Evolutionary conservation across 768 basidiomycete genomes (phyloP).

Genomic region (Leccinum rimulosum): DNA sequence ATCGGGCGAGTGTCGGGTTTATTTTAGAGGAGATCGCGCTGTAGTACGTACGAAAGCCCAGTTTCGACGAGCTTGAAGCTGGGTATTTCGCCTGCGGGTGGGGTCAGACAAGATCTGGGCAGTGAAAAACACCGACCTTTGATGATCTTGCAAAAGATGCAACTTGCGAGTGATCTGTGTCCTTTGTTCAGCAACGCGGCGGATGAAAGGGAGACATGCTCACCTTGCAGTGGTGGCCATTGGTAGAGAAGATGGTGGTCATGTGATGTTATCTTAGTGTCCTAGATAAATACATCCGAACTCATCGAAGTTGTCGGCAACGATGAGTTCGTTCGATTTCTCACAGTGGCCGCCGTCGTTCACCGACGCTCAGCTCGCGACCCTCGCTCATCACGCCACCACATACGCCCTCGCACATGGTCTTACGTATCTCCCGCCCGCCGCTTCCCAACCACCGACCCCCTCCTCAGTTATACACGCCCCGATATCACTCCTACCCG

Average conservation of each 20-base stretch:
- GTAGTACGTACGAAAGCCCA: constrained; percentile 53
- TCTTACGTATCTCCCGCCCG: constrained; percentile 73
- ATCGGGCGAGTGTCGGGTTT: too few species aligned
- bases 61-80: constrained; percentile 84
- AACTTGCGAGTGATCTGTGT: constrained; percentile 54
- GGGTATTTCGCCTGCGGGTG: constrained; percentile 75
- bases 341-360: constrained; percentile 76
- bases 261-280: background rate
- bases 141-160: constrained; percentile 95
- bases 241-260: background rate
- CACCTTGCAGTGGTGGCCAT: constrained; percentile 23
- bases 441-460: constrained; percentile 40
- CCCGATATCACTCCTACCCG: constrained; percentile 84
- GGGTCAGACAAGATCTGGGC: background rate
- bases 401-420: constrained; percentile 86
- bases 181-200: background rate
- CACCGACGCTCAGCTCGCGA: constrained; percentile 52
- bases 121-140: constrained; percentile 51
- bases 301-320: background rate
- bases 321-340: constrained; percentile 42
- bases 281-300: background rate
- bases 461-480: constrained; percentile 85
- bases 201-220: background rate
- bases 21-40: background rate
- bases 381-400: constrained; percentile 63